Percentiles rank a stretch among this genome's conserved stretches.
These are phyloP conservation scores for Beta corolliflora DNA, from an alignment of 179 eudicot species.

Conservation along the genomic window DNA sequence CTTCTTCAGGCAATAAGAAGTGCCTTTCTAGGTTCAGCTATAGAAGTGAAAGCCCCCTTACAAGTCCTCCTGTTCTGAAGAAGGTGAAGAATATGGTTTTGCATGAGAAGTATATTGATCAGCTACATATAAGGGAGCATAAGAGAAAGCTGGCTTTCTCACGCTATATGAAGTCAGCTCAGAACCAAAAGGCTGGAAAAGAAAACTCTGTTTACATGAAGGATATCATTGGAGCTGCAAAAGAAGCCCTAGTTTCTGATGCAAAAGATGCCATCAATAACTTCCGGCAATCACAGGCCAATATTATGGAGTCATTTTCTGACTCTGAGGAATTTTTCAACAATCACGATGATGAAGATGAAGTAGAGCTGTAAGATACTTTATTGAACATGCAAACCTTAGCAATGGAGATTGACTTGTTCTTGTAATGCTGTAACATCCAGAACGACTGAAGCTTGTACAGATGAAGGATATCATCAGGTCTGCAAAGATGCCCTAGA, in stretches of 20 bases:
- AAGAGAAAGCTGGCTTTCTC: slow-evolving; percentile 59
- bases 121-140: slow-evolving; percentile 70
- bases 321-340: slow-evolving; percentile 46
- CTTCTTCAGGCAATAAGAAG: slow-evolving; percentile 50
- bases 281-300: slow-evolving; percentile 51
- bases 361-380: slow-evolving; percentile 5
- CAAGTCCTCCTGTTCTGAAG: slow-evolving; percentile 87
- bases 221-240: slow-evolving; percentile 57
- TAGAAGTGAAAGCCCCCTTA: slow-evolving; percentile 37
- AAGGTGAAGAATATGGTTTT: slow-evolving; percentile 71
- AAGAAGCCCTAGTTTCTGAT: slow-evolving; percentile 63
- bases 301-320: slow-evolving; percentile 28
- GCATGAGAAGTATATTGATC: slow-evolving; percentile 90
- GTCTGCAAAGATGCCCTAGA: slow-evolving; percentile 63
- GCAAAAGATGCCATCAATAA: slow-evolving; percentile 65
- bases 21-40: slow-evolving; percentile 47
- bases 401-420: background rate
- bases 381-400: slow-evolving; percentile 4
- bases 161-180: slow-evolving; percentile 35
- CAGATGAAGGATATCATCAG: slow-evolving; percentile 38
- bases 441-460: slow-evolving; percentile 17
- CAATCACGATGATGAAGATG: slow-evolving; percentile 44
- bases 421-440: background rate
- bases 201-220: slow-evolving; percentile 32
- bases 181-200: slow-evolving; percentile 23